Conservation (phyloP, 495 filamentous ascomycete genomes). For the Viridothelium virens region DNA sequence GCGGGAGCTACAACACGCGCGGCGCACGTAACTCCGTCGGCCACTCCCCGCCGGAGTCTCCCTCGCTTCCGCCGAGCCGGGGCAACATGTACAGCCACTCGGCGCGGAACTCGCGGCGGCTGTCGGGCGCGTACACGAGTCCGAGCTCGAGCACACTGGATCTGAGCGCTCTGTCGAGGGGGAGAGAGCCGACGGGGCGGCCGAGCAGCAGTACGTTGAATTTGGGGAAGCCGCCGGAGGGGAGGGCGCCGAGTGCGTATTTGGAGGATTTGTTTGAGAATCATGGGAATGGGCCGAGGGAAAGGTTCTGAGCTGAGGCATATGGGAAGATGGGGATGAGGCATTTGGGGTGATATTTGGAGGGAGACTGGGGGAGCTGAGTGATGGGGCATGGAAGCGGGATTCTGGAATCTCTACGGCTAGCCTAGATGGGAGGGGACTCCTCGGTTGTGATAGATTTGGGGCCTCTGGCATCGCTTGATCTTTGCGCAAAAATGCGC, state of each 20-base stretch:
- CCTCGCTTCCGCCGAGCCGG: slow-evolving; percentile 53
- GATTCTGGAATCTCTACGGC: too few species aligned
- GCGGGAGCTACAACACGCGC: too few species aligned
- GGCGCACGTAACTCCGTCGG: slow-evolving; percentile 28
- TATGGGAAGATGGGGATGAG: background rate
- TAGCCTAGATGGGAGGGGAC: background rate
- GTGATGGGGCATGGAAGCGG: too few species aligned
- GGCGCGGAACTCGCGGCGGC: slow-evolving; percentile 12
- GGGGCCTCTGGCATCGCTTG: background rate
- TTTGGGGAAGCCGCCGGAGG: slow-evolving; percentile 22
- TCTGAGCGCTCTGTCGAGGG: background rate
- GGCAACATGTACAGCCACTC: slow-evolving; percentile 28
- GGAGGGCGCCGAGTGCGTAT: slow-evolving; percentile 81
- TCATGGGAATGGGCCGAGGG: slow-evolving; percentile 40
- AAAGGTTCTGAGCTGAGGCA: slow-evolving; percentile 24
- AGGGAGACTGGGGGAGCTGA: too few species aligned
- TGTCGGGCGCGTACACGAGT: slow-evolving; percentile 32
- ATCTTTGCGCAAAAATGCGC: background rate
- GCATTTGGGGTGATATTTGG: too few species aligned
- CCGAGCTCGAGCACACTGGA: slow-evolving; percentile 28
- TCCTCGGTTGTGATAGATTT: background rate
- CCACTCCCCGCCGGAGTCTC: slow-evolving; percentile 41
- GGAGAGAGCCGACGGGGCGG: slow-evolving; percentile 13
- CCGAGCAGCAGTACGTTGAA: slow-evolving; percentile 22
- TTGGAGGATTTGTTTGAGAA: slow-evolving; percentile 86